Evolutionary conservation across 495 filamentous ascomycete genomes (phyloP), one percentile per base, ranked within the genome.

Genomic region (Podospora pseudoanserina): DNA sequence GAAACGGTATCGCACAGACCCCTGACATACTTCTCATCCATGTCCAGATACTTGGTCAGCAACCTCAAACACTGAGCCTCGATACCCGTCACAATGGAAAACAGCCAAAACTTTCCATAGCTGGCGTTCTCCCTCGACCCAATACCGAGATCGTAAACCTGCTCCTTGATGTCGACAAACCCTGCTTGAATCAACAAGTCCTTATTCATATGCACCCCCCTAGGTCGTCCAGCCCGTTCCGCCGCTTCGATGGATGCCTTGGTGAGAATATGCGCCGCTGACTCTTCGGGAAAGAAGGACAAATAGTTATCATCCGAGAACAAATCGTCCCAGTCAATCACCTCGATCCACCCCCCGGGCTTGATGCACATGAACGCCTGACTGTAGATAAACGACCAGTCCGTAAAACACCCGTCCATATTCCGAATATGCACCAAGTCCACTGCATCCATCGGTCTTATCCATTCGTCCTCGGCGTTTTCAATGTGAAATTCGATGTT

Each of bases 401-500:
- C 81, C 0, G 76, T 73, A 74, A 92, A 91, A 6, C 88, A 84
- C 16, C 89, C 89, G 4, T 83, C 77, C 71, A 92, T 80, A 58
- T 83, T 81, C 54, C 90, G 87, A 19, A 91, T 72, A 72, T 91
- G 89, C 49, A 91, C 83, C 27, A 91, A 76, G 70, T 92, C 89
- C 68, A 90, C 90, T 13, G 85, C 76, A 39, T 88, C 77, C 39
- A 78, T 77, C 39, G 82, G 83, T 53, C 78, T 82, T 59, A 86
- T 82, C 86, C 86, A 83, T 63, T 85, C 83, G 60, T 84, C 76
- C 67, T 86, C 85, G 60, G 89, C 89, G 70, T 91, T 86, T 68
- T 90, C 88, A 30, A 92, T 84, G 75, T 91, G 87, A 75, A 91
- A 91, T 72, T 82, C 87, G 59, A 91, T 81, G 71, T 91, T 92